Evolutionary conservation across 1,284 basidiomycete species (phyloP).

Genomic region (Fomitiporia mediterranea): DNA sequence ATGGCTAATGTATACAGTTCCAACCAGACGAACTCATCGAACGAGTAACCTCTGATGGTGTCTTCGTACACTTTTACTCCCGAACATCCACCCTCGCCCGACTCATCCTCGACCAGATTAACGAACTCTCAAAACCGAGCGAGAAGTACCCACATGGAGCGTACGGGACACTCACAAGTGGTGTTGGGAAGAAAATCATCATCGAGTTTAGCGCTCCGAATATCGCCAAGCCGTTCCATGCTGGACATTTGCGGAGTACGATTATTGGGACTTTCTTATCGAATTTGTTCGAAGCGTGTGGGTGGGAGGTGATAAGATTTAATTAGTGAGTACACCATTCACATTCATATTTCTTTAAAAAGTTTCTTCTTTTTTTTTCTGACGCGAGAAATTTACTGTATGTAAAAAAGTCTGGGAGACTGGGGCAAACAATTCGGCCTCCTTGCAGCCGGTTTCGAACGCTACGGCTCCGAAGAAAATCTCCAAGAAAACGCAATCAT

Average conservation of each 20-base stretch:
- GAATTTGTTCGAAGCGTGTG: slow-evolving; percentile 90
- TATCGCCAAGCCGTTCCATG: slow-evolving; percentile 98
- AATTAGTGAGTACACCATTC: slow-evolving; percentile 68
- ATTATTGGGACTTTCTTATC: slow-evolving; percentile 95
- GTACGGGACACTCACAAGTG: slow-evolving; percentile 75
- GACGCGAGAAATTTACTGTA: background rate
- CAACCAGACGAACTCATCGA: slow-evolving; percentile 64
- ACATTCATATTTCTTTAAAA: too few relatives aligned
- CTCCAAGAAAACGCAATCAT: slow-evolving; percentile 90
- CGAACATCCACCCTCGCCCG: slow-evolving; percentile 70
- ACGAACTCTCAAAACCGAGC: slow-evolving; percentile 57
- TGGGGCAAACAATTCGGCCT: slow-evolving; percentile 89
- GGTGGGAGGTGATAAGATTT: slow-evolving; percentile 87
- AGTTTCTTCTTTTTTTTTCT: background rate
- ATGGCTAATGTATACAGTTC: slow-evolving; percentile 42
- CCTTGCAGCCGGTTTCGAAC: slow-evolving; percentile 89
- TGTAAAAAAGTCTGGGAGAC: slow-evolving; percentile 58
- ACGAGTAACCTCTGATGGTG: slow-evolving; percentile 63
- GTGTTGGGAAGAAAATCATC: slow-evolving; percentile 74
- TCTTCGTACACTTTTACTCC: slow-evolving; percentile 81
- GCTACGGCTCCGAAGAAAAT: slow-evolving; percentile 83
- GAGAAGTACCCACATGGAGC: slow-evolving; percentile 28
- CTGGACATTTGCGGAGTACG: slow-evolving; percentile 93
- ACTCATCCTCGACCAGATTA: slow-evolving; percentile 79
- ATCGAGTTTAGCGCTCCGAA: slow-evolving; percentile 96